Base-by-base conservation (phyloP, 106 monocot genomes). In the Agapanthus africanus region DNA sequence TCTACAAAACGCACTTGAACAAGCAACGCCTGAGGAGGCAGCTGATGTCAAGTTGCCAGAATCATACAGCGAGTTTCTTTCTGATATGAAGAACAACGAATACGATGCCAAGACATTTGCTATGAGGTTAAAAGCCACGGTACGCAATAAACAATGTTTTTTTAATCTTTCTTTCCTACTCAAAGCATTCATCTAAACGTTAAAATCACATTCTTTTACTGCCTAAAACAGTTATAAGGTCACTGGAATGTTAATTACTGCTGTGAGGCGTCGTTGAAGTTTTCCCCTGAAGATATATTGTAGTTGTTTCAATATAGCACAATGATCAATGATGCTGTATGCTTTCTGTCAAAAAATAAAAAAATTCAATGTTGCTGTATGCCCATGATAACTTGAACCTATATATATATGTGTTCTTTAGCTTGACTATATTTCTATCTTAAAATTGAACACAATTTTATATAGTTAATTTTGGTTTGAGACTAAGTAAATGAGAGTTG, bases 81-180 rank as follows among this genome's bases (percentile, higher is more conserved):
- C 70, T 47, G 86, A 93, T 59, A 78, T 90, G 71, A 89, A 84
- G 81, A 82, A 68, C 44, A 78, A 87, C 40, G 75, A 84, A 21
- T 87, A 87, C 72, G 93, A 94, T 79, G 87, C 80, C 50, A 86
- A 79, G 74, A 80, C 84, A 64, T 94, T 94, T 76, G 87, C 93
- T 63, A 68, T 84, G 38, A 78, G 71, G 34, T 78, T 94, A 40
- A 94, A 94, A 56, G 84, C 93, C 46, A 87, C 71, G 90, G 93
- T 93, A 87, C 67, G 79, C 9, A 11, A 65, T 40, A 4, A 39
- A 1, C 18, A 19, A 39, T 38, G 39, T 64, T 64, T 21, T 62
- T 62, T 62, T 9, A 62, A 4, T 13, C 28, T 62, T 15, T 5
- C 4, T 62, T 62, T 15, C 36, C 15, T 36, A 62, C 19, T n/a